phyloP scores from a whole-genome alignment of 257 asterid species.

The Solanum pennellii region DNA sequence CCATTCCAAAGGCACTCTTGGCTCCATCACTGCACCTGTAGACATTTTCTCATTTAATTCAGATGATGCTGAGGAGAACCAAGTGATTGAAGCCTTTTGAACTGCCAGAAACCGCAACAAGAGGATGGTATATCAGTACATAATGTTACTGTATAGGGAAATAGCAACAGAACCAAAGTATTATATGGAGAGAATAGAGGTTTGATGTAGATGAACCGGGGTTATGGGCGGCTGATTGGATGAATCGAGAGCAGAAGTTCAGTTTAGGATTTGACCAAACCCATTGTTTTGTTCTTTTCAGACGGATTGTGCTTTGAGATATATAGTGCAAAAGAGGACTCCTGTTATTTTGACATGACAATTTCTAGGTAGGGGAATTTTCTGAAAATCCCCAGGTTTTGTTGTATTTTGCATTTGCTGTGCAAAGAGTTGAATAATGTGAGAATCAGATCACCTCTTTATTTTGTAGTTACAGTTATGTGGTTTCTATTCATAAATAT shows the following conservation, averaged over 20 bases:
- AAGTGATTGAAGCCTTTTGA: constrained; percentile 23
- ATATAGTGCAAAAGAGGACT: neutral
- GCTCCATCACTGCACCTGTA: constrained; percentile 47
- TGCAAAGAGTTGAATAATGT: neutral
- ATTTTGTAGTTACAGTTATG: neutral
- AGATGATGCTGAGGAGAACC: constrained; percentile 30
- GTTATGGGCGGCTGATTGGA: neutral
- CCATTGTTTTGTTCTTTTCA: neutral
- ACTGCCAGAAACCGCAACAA: neutral
- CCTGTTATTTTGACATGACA: neutral
- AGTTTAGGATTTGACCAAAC: neutral
- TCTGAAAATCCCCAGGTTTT: neutral
- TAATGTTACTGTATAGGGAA: neutral
- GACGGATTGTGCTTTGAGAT: neutral
- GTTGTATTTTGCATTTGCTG: neutral
- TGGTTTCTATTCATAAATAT: neutral
- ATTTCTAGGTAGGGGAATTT: neutral
- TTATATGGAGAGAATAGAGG: neutral
- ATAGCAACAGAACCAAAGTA: neutral
- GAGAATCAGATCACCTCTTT: neutral
- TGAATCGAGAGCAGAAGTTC: neutral
- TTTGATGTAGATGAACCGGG: neutral
- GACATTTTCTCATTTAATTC: constrained; percentile 63
- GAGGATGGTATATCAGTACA: neutral
- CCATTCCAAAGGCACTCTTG: constrained; percentile 15